Evolutionary conservation across 768 basidiomycete genomes (phyloP), one percentile per base, ranked within the genome.

Genomic region (Phylloporus arenicola): DNA sequence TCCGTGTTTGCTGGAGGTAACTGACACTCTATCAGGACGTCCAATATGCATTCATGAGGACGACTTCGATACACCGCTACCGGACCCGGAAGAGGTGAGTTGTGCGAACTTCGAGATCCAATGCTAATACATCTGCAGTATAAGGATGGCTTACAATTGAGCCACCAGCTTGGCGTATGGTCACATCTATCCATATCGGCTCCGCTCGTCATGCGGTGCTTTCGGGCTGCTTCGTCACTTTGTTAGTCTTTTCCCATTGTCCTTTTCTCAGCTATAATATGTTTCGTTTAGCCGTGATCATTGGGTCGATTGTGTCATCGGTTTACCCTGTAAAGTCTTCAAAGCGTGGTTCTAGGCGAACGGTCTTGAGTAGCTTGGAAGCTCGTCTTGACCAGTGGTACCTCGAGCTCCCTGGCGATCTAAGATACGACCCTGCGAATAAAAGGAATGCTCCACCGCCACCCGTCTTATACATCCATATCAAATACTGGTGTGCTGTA

Each of bases 401-500:
- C 56, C 73, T 84, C 43, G 74, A 77, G 22, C 74, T 91, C 19
- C 84, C 87, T 0, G 80, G 84, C 30, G 67, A 73, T 45, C 72
- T 91, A 22, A 75, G 76, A 41, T 84, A 78, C 58, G 82, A 85
- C 54, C 68, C 78, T 31, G 69, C 76, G 12, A 80, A 74, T 56
- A 77, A 78, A 57, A 72, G 78, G 43, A 68, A 65, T 9, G 64
- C 71, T 10, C 84, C 84, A 9, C 76, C 83, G 4, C 83, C 88
- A 1, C 80, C 83, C 47, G 74, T 89, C 22, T 64, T 89, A 27
- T 75, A 80, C 41, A 69, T 90, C 37, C 85, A 91, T 57, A 74
- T 87, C 49, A 75, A 86, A 54, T 90, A 91, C 63, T 87, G 86
- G 80, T 81, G 79, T 7, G 75, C 85, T 16, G 82, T 90, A 5